Evolutionary conservation across 169 alveolate genomes (phyloP).

Genomic region (Eimeria zaria): DNA sequence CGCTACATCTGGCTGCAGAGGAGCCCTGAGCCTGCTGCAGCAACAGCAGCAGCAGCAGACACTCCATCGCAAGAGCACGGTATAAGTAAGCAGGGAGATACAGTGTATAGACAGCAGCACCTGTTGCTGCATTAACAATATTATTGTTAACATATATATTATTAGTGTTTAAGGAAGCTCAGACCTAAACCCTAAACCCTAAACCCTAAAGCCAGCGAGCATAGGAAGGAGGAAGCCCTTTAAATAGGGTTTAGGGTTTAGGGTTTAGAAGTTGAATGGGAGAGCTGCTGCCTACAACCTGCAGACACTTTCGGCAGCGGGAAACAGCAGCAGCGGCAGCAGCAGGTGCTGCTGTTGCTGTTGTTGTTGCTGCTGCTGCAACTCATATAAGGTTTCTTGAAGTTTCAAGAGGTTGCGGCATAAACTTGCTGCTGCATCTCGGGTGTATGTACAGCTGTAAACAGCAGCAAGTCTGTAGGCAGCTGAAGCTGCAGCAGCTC

Average conservation of each 20-base stretch:
- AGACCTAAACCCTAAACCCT: constrained; percentile 2
- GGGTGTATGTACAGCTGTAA: too few species aligned
- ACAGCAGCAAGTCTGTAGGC: too few species aligned
- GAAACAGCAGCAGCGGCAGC: neutral
- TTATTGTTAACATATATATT: too few species aligned
- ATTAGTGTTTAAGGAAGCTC: neutral
- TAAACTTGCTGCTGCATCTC: too few species aligned
- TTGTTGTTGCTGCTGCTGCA: neutral
- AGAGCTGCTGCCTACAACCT: neutral
- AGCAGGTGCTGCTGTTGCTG: neutral
- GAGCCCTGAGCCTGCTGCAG: too few species aligned
- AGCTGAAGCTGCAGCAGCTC: too few species aligned
- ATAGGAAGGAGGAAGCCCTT: too few species aligned
- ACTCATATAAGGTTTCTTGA: neutral
- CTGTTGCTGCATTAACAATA: neutral
- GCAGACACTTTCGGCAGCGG: too few species aligned
- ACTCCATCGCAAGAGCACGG: neutral
- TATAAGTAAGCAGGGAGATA: neutral
- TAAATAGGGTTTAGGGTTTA: neutral
- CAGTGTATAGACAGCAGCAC: neutral
- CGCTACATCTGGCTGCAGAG: neutral
- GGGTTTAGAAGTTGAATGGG: neutral
- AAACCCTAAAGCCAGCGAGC: neutral
- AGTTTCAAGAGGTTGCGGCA: neutral
- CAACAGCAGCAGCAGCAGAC: neutral